Conservation (phyloP, 2,329 filamentous ascomycete species). For the Chaetomium globosum region DNA sequence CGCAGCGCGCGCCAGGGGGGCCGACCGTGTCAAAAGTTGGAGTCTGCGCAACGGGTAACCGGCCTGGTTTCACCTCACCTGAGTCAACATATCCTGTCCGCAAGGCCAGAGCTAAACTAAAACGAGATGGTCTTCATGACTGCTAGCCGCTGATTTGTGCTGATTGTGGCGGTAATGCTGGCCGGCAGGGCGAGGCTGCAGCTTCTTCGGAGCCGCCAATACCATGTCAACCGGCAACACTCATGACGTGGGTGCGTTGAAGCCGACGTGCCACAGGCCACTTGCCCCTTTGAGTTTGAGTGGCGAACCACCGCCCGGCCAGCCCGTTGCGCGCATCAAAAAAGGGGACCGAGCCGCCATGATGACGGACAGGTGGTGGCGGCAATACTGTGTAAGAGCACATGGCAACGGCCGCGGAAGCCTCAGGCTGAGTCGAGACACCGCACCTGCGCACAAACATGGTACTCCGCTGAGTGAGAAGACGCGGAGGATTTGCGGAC, state of each 20-base stretch:
- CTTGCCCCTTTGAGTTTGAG: neutral
- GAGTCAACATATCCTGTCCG: neutral
- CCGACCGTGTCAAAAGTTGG: too few relatives aligned
- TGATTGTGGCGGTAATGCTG: neutral
- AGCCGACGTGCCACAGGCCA: neutral
- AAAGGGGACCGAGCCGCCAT: neutral
- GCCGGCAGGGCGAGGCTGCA: neutral
- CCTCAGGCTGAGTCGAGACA: neutral
- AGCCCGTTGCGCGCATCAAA: neutral
- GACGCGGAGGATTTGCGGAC: slow-evolving; percentile 13
- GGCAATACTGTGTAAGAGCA: neutral
- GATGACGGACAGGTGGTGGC: neutral
- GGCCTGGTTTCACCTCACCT: too few relatives aligned
- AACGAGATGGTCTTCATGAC: neutral
- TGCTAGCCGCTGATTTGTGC: neutral
- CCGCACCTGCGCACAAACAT: neutral
- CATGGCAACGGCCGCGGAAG: neutral
- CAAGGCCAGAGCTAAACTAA: neutral
- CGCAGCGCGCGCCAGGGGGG: neutral
- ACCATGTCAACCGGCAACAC: slow-evolving; percentile 5
- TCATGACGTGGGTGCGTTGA: neutral
- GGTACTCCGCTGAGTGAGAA: neutral
- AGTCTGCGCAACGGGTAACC: too few relatives aligned
- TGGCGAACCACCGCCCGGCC: slow-evolving; percentile 14
- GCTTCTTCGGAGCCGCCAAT: neutral